Base-by-base conservation (phyloP, 495 filamentous ascomycete genomes). In the Aspergillus ostianus region DNA sequence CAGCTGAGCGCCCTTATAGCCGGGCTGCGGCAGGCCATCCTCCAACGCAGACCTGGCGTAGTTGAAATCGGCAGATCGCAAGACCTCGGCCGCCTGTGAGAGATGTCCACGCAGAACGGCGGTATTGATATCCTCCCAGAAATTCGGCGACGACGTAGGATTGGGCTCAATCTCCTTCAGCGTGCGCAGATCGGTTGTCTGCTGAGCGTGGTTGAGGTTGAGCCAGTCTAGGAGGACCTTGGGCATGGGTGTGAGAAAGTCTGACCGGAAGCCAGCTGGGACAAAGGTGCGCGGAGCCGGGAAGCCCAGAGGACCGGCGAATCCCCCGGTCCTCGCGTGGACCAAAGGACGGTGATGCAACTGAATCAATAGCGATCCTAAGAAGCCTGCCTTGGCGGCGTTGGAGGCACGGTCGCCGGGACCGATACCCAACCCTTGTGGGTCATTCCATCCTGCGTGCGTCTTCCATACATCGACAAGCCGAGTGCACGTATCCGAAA, bases 191-290 rank as follows among this genome's bases (percentile, higher is more conserved):
- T 89, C 87, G 49, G 79, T 74, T 20, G 72, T 71, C 60, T 85
- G 86, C 60, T 85, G 86, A 26, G 87, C 75, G 50, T 93, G 87
- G 63, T 88, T 81, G 3, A 78, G 77, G 53, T 90, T 79, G 44
- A 95, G 77, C 92, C 92, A 97, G 59, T 88, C 81, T 21, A 95
- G 79, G 17, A 97, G 76, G 29, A 91, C 78, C 62, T 86, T 85
- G 15, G 92, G 90, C 6, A 93, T 73, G 6, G 89, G 81, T 20
- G 62, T 71, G 19, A 73, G 67, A 13, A 74, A 73, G 51, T 72
- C 73, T 7, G 76, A 72, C 30, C 79, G 73, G 18, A 66, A 56
- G 44, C 65, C 56, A 41, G 68, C 67, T 58, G 70, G 60, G 49
- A 71, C 61, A 62, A 79, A 58, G 54, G 68, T 69, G 47, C 67